Base-by-base conservation (phyloP, 1,139 yeast species). In the Pichiaceae sp. region DNA sequence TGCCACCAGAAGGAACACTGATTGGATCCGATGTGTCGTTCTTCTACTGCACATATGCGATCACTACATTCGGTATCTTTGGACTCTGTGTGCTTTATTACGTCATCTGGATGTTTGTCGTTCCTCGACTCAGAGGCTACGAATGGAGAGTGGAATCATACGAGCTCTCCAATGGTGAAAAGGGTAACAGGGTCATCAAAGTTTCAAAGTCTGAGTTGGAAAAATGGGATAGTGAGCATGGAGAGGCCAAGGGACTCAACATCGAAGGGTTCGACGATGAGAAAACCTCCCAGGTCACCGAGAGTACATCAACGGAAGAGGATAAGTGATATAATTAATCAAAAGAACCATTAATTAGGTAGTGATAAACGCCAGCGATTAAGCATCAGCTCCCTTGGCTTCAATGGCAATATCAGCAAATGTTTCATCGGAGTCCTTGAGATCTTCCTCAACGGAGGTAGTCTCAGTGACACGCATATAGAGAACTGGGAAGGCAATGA, bases 401-500 rank as follows among this genome's bases (percentile, higher is more conserved):
- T n/a, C n/a, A n/a, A n/a, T n/a, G n/a, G n/a, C n/a, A n/a, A n/a
- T n/a, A n/a, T 32, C 30, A 11, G 24, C 29, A 11, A 16, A 17
- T 16, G 23, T 24, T 12, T 26, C 31, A 20, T 33, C 31, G 14
- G 14, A 16, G 17, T 33, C 36, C 26, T 33, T 33, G 16, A 33
- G 15, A 14, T 33, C 36, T 18, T 33, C n/a, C 36, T 33, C 36
- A 14, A 33, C 18, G 15, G 30, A 8, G 9, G 36, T 33, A 19
- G 36, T 33, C 19, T 33, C 31, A 4, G 11, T n/a, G 20, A 75
- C 61, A 47, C 50, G 60, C 52, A 59, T 64, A 47, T 62, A 66
- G 31, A 73, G 54, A 28, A 62, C 45, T 6, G 68, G 68, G 20
- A 53, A 36, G 9, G 68, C 72, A 40, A 72, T 43, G 11, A 70